Percentiles rank a stretch among this genome's conserved stretches.
Evolutionary conservation across 2,329 filamentous ascomycete genomes (phyloP).

Genomic region (Aureobasidium pullulans): DNA sequence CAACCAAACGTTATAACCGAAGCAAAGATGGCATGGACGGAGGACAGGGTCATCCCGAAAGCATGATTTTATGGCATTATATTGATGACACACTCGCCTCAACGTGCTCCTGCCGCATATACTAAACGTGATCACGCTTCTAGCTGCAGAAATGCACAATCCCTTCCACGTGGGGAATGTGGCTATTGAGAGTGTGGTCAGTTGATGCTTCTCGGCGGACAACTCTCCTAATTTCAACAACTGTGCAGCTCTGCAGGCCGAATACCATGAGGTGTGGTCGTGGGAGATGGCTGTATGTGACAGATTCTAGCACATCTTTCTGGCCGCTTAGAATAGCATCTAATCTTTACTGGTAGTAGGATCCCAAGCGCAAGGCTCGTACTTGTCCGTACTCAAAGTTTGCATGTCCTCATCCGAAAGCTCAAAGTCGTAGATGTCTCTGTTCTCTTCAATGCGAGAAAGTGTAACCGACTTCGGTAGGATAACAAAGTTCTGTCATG

Average conservation of each 20-base stretch:
- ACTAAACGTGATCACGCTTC: too few species aligned
- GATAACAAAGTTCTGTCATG: slow-evolving; percentile 49
- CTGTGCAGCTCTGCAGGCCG: too few species aligned
- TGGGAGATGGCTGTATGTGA: too few species aligned
- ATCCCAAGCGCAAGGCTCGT: slow-evolving; percentile 54
- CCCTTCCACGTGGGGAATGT: too few species aligned
- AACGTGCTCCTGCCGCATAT: too few species aligned
- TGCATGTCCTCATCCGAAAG: slow-evolving; percentile 53
- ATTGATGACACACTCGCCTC: too few species aligned
- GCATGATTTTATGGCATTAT: not conserved
- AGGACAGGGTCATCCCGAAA: not conserved
- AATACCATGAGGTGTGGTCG: too few species aligned
- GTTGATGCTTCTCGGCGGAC: too few species aligned
- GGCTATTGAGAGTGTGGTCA: too few species aligned
- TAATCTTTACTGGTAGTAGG: slow-evolving; percentile 40
- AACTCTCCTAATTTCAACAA: too few species aligned
- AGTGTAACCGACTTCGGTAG: slow-evolving; percentile 57
- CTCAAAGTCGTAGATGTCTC: slow-evolving; percentile 53
- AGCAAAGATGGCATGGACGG: not conserved
- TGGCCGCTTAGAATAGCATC: not conserved
- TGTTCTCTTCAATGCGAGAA: slow-evolving; percentile 54
- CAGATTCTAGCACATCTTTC: too few species aligned
- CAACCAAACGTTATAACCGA: not conserved
- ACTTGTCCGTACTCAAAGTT: slow-evolving; percentile 45
- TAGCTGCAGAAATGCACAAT: too few species aligned